Evolutionary conservation across 495 filamentous ascomycete species (phyloP).

Genomic region (Hamigera avellanea): DNA sequence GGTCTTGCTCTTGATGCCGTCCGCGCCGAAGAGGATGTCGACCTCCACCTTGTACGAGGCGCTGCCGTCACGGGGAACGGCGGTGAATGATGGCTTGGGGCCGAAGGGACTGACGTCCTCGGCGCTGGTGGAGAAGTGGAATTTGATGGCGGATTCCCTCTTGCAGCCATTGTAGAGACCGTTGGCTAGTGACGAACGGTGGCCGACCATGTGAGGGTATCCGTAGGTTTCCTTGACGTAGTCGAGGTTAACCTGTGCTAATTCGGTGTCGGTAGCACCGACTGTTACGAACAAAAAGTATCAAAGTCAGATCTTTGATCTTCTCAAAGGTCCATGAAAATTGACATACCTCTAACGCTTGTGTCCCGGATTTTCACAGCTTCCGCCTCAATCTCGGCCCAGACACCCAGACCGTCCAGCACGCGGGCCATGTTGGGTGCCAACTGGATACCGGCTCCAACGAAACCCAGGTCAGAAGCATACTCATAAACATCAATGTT

Average conservation of each 20-base stretch:
- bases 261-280: constrained; percentile 53
- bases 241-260: constrained; percentile 55
- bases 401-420: constrained; percentile 55
- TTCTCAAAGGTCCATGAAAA: not conserved
- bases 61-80: constrained; percentile 41
- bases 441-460: constrained; percentile 74
- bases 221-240: constrained; percentile 58
- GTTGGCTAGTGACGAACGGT: constrained; percentile 60
- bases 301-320: not conserved
- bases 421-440: constrained; percentile 73
- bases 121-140: constrained; percentile 51
- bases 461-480: constrained; percentile 64
- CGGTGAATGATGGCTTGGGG: constrained; percentile 42
- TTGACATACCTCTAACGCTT: constrained; percentile 35
- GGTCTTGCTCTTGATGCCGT: constrained; percentile 61
- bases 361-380: constrained; percentile 43
- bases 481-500: constrained; percentile 62
- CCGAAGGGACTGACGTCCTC: constrained; percentile 42
- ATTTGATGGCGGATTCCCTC: constrained; percentile 50
- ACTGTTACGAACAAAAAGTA: constrained; percentile 37
- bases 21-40: constrained; percentile 61
- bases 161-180: constrained; percentile 56
- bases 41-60: constrained; percentile 41
- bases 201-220: constrained; percentile 70
- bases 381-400: constrained; percentile 55